Evolutionary conservation across 108 stramenopile genomes (phyloP).

Genomic region (Tribonema minus): DNA sequence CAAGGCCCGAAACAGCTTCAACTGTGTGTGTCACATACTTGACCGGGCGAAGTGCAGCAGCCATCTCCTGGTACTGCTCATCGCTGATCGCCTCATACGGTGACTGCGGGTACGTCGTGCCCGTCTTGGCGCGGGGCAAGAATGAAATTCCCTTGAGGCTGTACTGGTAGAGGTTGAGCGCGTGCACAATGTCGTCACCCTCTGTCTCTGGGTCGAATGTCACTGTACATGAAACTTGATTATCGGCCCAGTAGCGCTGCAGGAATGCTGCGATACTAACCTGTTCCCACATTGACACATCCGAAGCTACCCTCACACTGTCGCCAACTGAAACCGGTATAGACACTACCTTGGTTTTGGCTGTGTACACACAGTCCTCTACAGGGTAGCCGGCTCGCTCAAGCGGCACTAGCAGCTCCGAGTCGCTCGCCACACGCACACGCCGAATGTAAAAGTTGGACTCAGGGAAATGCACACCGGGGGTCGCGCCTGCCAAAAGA

Average conservation of each 20-base stretch:
- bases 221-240: conserved; percentile 60
- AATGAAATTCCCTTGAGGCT: conserved; percentile 60
- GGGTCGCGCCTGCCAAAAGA: conserved; percentile 61
- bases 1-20: not conserved
- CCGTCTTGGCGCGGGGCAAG: conserved; percentile 31
- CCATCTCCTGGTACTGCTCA: conserved; percentile 29
- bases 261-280: conserved; percentile 58
- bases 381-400: conserved; percentile 47
- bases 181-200: conserved; percentile 46
- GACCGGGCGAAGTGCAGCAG: not conserved
- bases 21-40: not conserved
- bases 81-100: conserved; percentile 35
- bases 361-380: no score
- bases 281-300: conserved; percentile 59
- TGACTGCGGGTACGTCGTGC: conserved; percentile 57
- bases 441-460: conserved; percentile 57
- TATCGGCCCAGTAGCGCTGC: conserved; percentile 61
- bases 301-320: conserved; percentile 47
- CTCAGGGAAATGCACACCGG: conserved; percentile 60
- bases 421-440: conserved; percentile 48
- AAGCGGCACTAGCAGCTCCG: conserved; percentile 46
- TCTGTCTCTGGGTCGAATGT: conserved; percentile 59
- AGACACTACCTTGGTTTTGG: conserved; percentile 53
- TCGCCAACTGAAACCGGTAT: conserved; percentile 60
- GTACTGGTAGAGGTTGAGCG: conserved; percentile 58